Conservation (phyloP, 1,139 yeast genomes). For the Yamadazyma taylorii region DNA sequence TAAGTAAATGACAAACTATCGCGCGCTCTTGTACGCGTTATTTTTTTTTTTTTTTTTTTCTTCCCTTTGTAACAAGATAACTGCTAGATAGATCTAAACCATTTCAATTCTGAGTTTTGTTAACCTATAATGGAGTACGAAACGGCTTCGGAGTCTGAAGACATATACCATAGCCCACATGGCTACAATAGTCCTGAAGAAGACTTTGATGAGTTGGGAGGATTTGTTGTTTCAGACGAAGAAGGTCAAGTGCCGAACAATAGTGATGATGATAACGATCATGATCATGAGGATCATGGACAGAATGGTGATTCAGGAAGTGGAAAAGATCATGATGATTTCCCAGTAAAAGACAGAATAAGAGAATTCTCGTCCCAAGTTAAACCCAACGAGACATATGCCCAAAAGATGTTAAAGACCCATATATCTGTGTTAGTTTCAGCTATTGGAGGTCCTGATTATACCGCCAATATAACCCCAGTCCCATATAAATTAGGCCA, state of each 20-base stretch:
- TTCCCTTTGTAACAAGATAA: no score
- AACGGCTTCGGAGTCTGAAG: slow-evolving; percentile 8
- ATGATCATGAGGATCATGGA: slow-evolving; percentile 15
- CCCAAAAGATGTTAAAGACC: slow-evolving; percentile 55
- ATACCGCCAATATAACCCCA: slow-evolving; percentile 41
- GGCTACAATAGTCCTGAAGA: slow-evolving; percentile 7
- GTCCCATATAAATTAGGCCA: slow-evolving; percentile 78
- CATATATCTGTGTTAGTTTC: slow-evolving; percentile 72
- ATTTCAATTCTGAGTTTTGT: no score
- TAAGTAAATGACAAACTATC: no score
- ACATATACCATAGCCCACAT: background rate
- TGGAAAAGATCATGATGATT: slow-evolving; percentile 3
- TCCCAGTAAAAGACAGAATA: slow-evolving; percentile 24
- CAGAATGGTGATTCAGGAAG: slow-evolving; percentile 13
- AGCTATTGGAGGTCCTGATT: slow-evolving; percentile 81
- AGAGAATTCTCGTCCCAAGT: slow-evolving; percentile 26
- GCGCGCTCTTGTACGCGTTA: no score
- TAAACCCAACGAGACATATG: slow-evolving; percentile 37
- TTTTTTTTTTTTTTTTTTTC: no score
- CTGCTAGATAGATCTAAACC: no score
- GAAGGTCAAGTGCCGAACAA: slow-evolving; percentile 18
- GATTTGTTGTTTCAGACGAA: slow-evolving; percentile 13
- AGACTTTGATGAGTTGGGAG: slow-evolving; percentile 10
- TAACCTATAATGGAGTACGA: no score
- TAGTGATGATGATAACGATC: slow-evolving; percentile 21